Evolutionary conservation across 2,329 filamentous ascomycete genomes (phyloP).

Genomic region (Chalaropsis thielavioides): DNA sequence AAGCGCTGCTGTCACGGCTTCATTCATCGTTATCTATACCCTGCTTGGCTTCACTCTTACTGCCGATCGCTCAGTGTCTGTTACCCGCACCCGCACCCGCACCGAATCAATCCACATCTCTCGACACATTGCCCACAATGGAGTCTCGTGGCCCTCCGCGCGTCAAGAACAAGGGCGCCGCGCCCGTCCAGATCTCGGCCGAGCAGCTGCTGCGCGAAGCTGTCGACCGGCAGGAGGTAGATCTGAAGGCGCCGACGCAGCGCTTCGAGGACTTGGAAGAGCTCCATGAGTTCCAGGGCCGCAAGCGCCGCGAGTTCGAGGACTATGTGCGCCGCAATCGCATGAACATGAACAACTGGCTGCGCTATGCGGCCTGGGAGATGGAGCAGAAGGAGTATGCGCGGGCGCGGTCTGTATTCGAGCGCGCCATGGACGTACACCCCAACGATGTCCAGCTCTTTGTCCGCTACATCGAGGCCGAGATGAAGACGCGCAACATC

Average conservation of each 20-base stretch:
- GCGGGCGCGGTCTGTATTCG: conserved; percentile 82
- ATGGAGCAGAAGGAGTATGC: conserved; percentile 95
- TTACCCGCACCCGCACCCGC: background rate
- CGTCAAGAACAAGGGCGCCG: conserved; percentile 97
- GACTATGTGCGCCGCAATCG: conserved; percentile 93
- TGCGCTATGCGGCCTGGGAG: conserved; percentile 94
- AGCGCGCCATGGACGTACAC: conserved; percentile 84
- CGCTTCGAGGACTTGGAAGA: conserved; percentile 94
- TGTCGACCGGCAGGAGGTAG: conserved; percentile 85
- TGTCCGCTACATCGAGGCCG: conserved; percentile 87
- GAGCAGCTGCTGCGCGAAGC: conserved; percentile 96
- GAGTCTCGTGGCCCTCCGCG: conserved; percentile 82
- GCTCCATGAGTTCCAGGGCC: conserved; percentile 90
- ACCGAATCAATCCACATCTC: background rate
- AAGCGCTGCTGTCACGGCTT: background rate
- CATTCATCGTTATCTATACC: background rate
- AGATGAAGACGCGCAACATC: conserved; percentile 89
- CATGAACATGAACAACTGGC: conserved; percentile 97
- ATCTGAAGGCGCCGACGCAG: conserved; percentile 79
- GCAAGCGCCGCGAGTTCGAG: conserved; percentile 93
- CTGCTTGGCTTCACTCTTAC: background rate
- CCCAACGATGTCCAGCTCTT: conserved; percentile 74
- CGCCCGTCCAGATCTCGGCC: conserved; percentile 81
- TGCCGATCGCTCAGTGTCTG: background rate
- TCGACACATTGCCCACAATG: conserved; percentile 40